These are phyloP conservation scores for Camellia japonica DNA, from an alignment of 148 eudicot genomes.

Conservation along the genomic window DNA sequence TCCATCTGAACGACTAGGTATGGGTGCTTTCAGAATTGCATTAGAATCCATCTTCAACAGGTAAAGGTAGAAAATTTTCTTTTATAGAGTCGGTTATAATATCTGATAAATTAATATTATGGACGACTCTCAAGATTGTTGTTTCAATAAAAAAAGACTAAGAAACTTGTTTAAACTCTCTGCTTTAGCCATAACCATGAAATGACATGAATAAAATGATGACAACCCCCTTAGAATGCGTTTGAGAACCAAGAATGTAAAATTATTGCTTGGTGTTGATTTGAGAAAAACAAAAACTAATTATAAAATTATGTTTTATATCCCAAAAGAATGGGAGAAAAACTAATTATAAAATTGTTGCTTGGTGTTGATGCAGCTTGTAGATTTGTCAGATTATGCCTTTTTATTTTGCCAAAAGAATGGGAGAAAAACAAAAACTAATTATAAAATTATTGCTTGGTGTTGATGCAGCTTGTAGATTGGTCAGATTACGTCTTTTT, in stretches of 20 bases:
- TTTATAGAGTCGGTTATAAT: background rate
- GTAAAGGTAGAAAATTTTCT: constrained; percentile 31
- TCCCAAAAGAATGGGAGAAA: background rate
- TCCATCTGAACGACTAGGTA: constrained; percentile 81
- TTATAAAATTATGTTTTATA: background rate
- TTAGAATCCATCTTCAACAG: constrained; percentile 81
- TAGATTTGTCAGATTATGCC: background rate
- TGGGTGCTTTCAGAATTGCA: constrained; percentile 94
- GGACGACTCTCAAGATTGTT: background rate
- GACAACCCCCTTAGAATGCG: background rate
- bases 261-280: too few relatives aligned
- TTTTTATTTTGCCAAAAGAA: too few relatives aligned
- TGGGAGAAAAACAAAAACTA: background rate
- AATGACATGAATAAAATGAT: background rate
- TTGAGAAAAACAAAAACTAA: background rate
- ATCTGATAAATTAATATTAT: background rate
- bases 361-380: constrained; percentile 1
- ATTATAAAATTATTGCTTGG: background rate
- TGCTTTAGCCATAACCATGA: background rate
- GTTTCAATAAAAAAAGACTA: background rate
- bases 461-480: constrained; percentile 2
- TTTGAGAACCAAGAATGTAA: background rate
- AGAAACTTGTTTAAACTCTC: background rate
- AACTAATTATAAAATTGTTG: background rate
- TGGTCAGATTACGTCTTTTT: background rate